phyloP scores from a whole-genome alignment of 139 green algal species.

The Auxenochlorella protothecoides region DNA sequence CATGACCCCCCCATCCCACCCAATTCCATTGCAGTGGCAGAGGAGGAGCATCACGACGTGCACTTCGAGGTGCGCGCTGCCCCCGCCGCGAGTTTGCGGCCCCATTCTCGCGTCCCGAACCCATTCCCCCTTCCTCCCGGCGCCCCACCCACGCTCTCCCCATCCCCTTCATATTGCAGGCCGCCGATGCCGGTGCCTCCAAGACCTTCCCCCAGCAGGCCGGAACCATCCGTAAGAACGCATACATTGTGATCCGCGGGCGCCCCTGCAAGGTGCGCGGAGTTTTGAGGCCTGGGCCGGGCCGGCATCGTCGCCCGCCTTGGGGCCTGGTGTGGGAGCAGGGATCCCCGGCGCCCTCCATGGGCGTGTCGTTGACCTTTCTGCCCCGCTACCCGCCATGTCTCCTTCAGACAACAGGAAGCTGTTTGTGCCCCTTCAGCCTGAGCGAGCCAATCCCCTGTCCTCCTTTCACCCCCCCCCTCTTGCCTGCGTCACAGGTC shows the following conservation, averaged over 20 bases:
- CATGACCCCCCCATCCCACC: too few species aligned
- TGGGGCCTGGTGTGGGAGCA: too few species aligned
- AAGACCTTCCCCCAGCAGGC: conserved; percentile 87
- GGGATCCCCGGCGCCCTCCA: too few species aligned
- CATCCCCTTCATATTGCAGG: conserved; percentile 7
- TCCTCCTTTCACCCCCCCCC: neutral
- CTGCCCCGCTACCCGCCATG: too few species aligned
- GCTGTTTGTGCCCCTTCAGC: too few species aligned
- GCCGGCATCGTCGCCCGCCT: too few species aligned
- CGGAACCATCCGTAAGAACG: conserved; percentile 91
- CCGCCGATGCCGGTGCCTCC: conserved; percentile 69
- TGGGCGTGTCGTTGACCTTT: too few species aligned
- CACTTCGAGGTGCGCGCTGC: conserved; percentile 41
- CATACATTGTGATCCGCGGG: conserved; percentile 90
- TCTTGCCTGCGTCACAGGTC: conserved; percentile 53
- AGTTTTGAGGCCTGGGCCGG: too few species aligned
- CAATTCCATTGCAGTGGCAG: conserved; percentile 17
- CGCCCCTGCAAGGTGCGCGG: conserved; percentile 86
- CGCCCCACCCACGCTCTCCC: too few species aligned
- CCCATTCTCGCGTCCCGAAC: neutral
- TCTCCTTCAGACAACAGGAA: too few species aligned
- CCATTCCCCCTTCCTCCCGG: neutral
- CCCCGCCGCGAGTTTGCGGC: neutral
- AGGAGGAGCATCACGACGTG: conserved; percentile 45
- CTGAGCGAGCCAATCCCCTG: too few species aligned